Evolutionary conservation across 1,139 yeast genomes (phyloP).

Genomic region (Nakaseomyces delphensis): DNA sequence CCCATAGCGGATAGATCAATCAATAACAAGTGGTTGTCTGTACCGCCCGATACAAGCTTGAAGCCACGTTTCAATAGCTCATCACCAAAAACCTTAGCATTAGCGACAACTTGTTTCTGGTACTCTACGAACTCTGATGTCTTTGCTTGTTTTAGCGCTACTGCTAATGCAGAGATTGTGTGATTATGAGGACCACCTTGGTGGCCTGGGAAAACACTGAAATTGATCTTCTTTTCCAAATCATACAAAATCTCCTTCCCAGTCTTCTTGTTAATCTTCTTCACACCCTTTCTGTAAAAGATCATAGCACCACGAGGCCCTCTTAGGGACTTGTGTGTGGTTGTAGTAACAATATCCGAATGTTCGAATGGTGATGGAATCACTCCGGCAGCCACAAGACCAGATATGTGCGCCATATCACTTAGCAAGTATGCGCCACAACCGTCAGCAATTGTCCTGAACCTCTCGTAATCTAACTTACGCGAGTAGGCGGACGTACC

Average conservation of each 20-base stretch:
- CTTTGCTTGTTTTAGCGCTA: constrained; percentile 83
- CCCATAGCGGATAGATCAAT: constrained; percentile 75
- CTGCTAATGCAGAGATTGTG: constrained; percentile 91
- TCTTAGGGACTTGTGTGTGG: constrained; percentile 93
- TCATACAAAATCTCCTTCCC: constrained; percentile 85
- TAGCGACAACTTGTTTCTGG: constrained; percentile 72
- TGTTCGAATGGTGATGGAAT: constrained; percentile 88
- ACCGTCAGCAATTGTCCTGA: constrained; percentile 81
- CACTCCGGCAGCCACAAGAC: constrained; percentile 87
- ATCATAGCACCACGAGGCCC: constrained; percentile 99
- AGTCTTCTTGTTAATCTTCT: constrained; percentile 62
- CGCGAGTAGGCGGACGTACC: constrained; percentile 97
- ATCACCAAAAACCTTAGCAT: constrained; percentile 69
- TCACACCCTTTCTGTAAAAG: constrained; percentile 86
- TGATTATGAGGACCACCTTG: constrained; percentile 99
- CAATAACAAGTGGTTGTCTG: constrained; percentile 88
- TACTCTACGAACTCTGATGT: constrained; percentile 80
- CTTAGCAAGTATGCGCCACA: constrained; percentile 87
- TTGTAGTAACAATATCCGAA: constrained; percentile 93
- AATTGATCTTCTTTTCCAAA: constrained; percentile 82
- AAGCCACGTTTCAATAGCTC: constrained; percentile 63
- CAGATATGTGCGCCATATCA: constrained; percentile 97
- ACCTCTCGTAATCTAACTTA: constrained; percentile 80
- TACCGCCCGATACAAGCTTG: constrained; percentile 80
- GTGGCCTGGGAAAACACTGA: constrained; percentile 96